These are phyloP conservation scores for Diplodia sapinea DNA, from an alignment of 2,329 filamentous ascomycete genomes.

Conservation along the genomic window DNA sequence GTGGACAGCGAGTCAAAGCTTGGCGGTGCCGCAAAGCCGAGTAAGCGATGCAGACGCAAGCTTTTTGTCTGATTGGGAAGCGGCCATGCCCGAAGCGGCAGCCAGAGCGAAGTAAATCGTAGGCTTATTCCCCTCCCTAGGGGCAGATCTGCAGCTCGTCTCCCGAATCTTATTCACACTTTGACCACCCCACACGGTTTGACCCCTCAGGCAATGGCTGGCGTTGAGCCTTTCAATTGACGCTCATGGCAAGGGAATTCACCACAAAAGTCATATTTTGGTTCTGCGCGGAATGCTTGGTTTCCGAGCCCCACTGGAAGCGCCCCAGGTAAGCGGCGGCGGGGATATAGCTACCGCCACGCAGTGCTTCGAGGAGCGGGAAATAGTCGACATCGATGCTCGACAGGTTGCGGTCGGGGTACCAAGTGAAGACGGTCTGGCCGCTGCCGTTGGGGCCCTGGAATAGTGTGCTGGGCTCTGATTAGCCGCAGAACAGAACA, in stretches of 20 bases:
- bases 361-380: slow-evolving; percentile 29
- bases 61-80: slow-evolving; percentile 9
- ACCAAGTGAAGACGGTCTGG: slow-evolving; percentile 31
- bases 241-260: slow-evolving; percentile 16
- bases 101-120: not conserved
- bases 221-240: slow-evolving; percentile 3
- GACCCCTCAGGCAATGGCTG: not conserved
- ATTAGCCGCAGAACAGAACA: not conserved
- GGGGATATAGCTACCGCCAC: slow-evolving; percentile 2
- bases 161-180: slow-evolving; percentile 9
- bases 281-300: slow-evolving; percentile 18
- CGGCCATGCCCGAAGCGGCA: slow-evolving; percentile 4
- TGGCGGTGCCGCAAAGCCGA: slow-evolving; percentile 12
- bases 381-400: slow-evolving; percentile 25
- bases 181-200: not conserved
- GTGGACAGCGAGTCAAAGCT: slow-evolving; percentile 13
- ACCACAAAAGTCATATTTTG: slow-evolving; percentile 32
- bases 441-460: slow-evolving; percentile 29
- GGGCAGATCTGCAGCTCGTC: not conserved
- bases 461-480: slow-evolving; percentile 15
- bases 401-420: slow-evolving; percentile 21
- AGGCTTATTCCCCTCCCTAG: not conserved
- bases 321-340: slow-evolving; percentile 27
- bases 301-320: slow-evolving; percentile 32
- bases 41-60: slow-evolving; percentile 10